These are phyloP conservation scores for Cryptococcus hybrid DNA, from an alignment of 1,284 basidiomycete genomes.

Conservation along the genomic window DNA sequence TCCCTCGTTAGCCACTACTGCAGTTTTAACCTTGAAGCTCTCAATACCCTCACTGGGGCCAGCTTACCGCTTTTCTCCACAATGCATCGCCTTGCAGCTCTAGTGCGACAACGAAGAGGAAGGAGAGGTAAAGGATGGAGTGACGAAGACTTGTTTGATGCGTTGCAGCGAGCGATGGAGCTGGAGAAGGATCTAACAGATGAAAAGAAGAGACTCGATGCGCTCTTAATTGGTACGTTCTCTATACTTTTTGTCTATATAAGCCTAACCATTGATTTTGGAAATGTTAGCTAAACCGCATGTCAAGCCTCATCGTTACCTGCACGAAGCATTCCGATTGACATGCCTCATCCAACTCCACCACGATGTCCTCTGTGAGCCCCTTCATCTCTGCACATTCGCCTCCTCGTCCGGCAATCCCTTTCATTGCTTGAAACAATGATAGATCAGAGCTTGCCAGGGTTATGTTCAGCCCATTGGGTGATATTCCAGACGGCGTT, in stretches of 20 bases:
- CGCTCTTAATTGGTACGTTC: conserved; percentile 21
- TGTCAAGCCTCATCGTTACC: conserved; percentile 29
- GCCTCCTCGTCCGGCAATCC: conserved; percentile 29
- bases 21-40: conserved; percentile 8
- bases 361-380: conserved; percentile 26
- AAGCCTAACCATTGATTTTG: not conserved
- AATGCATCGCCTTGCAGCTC: conserved; percentile 28
- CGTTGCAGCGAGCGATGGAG: conserved; percentile 22
- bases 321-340: conserved; percentile 38
- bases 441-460: conserved; percentile 30
- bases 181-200: conserved; percentile 25
- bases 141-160: conserved; percentile 30
- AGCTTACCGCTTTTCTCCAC: conserved; percentile 26
- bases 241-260: not conserved
- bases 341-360: conserved; percentile 30
- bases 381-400: conserved; percentile 29
- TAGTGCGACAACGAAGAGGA: conserved; percentile 20
- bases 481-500: conserved; percentile 34
- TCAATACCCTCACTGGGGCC: conserved; percentile 33
- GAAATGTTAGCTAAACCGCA: conserved; percentile 23
- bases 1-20: conserved; percentile 12
- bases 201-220: conserved; percentile 33
- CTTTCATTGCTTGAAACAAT: conserved; percentile 36
- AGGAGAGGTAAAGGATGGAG: conserved; percentile 15
- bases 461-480: conserved; percentile 35